A percentile compares a stretch with the other conserved stretches of the same genome.
phyloP scores from a whole-genome alignment of 106 monocot genomes.

The Acorus gramineus region DNA sequence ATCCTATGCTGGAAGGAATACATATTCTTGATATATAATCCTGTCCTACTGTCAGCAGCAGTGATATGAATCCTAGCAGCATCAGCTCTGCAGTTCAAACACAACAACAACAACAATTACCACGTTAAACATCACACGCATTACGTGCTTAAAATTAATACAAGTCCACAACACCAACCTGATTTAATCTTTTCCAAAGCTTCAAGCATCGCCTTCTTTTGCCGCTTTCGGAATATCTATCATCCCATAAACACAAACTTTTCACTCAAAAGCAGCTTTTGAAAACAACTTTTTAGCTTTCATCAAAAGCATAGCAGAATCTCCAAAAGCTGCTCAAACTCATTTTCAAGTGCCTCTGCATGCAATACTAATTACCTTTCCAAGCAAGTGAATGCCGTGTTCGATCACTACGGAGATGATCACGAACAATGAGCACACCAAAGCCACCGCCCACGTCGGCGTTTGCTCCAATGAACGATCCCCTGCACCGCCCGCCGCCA shows the following conservation, averaged over 20 bases:
- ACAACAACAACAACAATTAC: no score
- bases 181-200: constrained; percentile 55
- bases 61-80: constrained; percentile 2
- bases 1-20: background rate
- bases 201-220: constrained; percentile 54
- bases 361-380: constrained; percentile 5
- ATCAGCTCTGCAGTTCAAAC: background rate
- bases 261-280: background rate
- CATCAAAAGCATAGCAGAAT: background rate
- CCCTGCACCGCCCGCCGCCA: background rate
- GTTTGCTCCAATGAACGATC: constrained; percentile 12
- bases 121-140: no score
- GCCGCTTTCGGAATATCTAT: constrained; percentile 35
- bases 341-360: no score
- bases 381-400: constrained; percentile 13
- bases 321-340: background rate
- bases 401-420: constrained; percentile 17
- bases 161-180: constrained; percentile 12
- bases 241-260: background rate
- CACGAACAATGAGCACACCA: constrained; percentile 19
- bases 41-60: constrained; percentile 1
- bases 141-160: no score
- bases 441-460: constrained; percentile 29
- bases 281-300: background rate
- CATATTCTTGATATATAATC: constrained; percentile 3